Evolutionary conservation across 108 stramenopile genomes (phyloP).

Genomic region (Seminavis robusta): DNA sequence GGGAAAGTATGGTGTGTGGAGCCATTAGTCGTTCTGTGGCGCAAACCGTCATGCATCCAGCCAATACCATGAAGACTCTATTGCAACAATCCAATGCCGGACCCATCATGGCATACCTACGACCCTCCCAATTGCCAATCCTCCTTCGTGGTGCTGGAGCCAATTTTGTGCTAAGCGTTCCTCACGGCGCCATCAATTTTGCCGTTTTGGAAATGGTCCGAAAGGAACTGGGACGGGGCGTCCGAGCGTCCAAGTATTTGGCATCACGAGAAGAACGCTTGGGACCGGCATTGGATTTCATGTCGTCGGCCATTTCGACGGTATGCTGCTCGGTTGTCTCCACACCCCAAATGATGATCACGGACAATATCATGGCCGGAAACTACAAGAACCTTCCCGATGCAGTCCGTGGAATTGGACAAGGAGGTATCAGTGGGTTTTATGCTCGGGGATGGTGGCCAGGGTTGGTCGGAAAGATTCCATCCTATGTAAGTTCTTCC

Average conservation of each 20-base stretch:
- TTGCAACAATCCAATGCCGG: slow-evolving; percentile 70
- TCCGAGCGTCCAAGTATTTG: slow-evolving; percentile 40
- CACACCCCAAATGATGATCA: slow-evolving; percentile 97
- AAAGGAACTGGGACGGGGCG: slow-evolving; percentile 46
- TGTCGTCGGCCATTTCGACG: slow-evolving; percentile 87
- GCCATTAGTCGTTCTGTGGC: slow-evolving; percentile 83
- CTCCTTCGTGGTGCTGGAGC: slow-evolving; percentile 93
- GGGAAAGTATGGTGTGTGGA: slow-evolving; percentile 90
- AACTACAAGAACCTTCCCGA: slow-evolving; percentile 76
- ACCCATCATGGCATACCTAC: slow-evolving; percentile 42
- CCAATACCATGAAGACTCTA: slow-evolving; percentile 94
- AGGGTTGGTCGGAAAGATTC: slow-evolving; percentile 94
- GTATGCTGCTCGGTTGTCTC: slow-evolving; percentile 88
- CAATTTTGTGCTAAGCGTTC: slow-evolving; percentile 90
- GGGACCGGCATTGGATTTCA: slow-evolving; percentile 91
- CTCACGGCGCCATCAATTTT: slow-evolving; percentile 96
- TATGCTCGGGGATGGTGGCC: slow-evolving; percentile 98
- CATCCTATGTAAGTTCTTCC: slow-evolving; percentile 71
- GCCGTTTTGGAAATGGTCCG: slow-evolving; percentile 90
- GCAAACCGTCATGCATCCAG: slow-evolving; percentile 89
- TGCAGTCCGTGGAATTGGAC: slow-evolving; percentile 56
- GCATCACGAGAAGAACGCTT: slow-evolving; percentile 27
- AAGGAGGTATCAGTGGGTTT: slow-evolving; percentile 82
- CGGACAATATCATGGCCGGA: slow-evolving; percentile 95
- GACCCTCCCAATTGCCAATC: slow-evolving; percentile 49